These are phyloP conservation scores for Hapsidospora chrysogenum DNA, from an alignment of 495 filamentous ascomycete species.

Conservation along the genomic window DNA sequence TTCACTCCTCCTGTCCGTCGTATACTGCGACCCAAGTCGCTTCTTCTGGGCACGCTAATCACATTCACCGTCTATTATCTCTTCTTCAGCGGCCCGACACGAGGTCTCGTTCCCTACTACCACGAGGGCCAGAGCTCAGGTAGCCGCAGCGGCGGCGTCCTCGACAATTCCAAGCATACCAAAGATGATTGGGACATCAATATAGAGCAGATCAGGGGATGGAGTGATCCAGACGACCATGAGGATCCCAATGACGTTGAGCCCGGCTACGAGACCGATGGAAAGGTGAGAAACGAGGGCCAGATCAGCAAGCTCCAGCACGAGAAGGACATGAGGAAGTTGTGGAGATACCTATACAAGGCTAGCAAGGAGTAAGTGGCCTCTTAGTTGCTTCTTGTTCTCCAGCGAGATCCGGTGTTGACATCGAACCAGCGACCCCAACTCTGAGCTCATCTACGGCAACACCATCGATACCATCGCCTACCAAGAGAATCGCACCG, in stretches of 20 bases:
- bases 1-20: background rate
- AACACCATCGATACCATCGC: conserved; percentile 25
- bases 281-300: conserved; percentile 1
- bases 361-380: conserved; percentile 1
- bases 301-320: conserved; percentile 2
- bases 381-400: background rate
- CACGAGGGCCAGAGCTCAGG: background rate
- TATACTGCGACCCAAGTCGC: background rate
- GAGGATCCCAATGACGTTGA: conserved; percentile 1
- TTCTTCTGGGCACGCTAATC: background rate
- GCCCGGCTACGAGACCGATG: conserved; percentile 1
- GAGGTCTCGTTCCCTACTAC: background rate
- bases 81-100: conserved; percentile 2
- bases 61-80: conserved; percentile 1
- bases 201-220: conserved; percentile 1
- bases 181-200: background rate
- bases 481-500: conserved; percentile 11
- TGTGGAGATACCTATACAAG: conserved; percentile 3
- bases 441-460: conserved; percentile 19
- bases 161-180: background rate
- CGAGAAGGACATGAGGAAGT: conserved; percentile 2
- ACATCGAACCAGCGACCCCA: background rate
- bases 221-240: background rate
- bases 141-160: background rate
- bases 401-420: too few species aligned